Evolutionary conservation across 176 grass and related monocot genomes (phyloP).

Genomic region (Oryza coarctata): DNA sequence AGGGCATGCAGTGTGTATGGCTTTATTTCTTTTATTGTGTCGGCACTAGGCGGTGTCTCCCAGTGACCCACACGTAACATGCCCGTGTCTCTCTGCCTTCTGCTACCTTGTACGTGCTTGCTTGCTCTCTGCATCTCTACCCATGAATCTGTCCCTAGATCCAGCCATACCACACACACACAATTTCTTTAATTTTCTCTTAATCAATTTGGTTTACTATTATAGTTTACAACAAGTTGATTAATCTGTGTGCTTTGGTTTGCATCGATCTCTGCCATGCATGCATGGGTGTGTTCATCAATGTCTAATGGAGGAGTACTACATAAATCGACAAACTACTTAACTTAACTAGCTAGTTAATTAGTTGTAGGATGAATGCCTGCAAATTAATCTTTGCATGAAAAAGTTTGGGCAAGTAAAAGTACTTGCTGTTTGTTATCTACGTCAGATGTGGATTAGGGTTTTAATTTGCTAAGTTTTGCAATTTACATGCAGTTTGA

Average conservation of each 20-base stretch:
- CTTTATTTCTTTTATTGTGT: slow-evolving; percentile 66
- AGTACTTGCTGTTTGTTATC: not conserved
- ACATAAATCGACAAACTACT: not conserved
- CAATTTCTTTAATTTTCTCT: not conserved
- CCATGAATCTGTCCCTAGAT: slow-evolving; percentile 29
- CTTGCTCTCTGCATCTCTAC: not conserved
- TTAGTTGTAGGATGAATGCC: too few species aligned
- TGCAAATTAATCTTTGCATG: too few species aligned
- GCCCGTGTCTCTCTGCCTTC: slow-evolving; percentile 25
- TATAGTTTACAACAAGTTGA: not conserved
- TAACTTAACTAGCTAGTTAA: too few species aligned
- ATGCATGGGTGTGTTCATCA: too few species aligned
- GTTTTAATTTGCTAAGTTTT: not conserved
- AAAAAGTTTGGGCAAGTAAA: too few species aligned
- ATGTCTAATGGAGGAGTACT: too few species aligned
- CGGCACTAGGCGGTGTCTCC: slow-evolving; percentile 58
- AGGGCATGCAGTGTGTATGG: not conserved
- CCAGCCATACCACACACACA: not conserved
- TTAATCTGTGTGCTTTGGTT: not conserved
- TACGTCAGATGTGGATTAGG: not conserved
- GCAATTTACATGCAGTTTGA: not conserved
- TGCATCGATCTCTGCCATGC: too few species aligned
- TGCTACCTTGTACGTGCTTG: not conserved
- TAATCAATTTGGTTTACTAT: not conserved
- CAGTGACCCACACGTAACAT: slow-evolving; percentile 55